phyloP scores from a whole-genome alignment of 345 rosid genomes.

The Pistacia integerrima region DNA sequence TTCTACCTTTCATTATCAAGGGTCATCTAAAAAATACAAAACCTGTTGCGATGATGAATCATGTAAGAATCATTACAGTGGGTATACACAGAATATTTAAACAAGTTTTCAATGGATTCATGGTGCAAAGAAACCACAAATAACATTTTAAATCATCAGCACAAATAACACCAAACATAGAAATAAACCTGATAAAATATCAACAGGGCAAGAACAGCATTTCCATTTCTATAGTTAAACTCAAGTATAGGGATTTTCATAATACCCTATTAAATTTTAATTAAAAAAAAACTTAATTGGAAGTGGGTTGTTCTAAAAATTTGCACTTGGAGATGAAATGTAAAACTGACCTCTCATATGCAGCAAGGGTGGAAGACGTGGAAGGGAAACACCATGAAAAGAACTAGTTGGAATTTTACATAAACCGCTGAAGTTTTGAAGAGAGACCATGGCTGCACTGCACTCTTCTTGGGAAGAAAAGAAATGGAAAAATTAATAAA shows the following conservation, averaged over 20 bases:
- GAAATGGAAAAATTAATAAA: background rate
- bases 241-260: background rate
- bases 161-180: background rate
- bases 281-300: no score
- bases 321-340: background rate
- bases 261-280: no score
- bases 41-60: no score
- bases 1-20: background rate
- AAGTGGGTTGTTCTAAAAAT: no score
- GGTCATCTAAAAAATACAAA: no score
- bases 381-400: slow-evolving; percentile 24
- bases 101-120: background rate
- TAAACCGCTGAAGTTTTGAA: slow-evolving; percentile 20
- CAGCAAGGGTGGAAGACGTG: slow-evolving; percentile 21
- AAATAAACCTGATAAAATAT: background rate
- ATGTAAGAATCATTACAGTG: no score
- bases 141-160: background rate
- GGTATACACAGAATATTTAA: no score
- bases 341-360: slow-evolving; percentile 25
- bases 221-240: background rate
- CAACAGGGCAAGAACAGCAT: background rate
- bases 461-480: background rate
- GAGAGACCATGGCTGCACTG: slow-evolving; percentile 29
- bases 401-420: slow-evolving; percentile 11
- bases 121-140: background rate